These are phyloP conservation scores for Lithospermum erythrorhizon DNA, from an alignment of 257 asterid genomes.

Conservation along the genomic window DNA sequence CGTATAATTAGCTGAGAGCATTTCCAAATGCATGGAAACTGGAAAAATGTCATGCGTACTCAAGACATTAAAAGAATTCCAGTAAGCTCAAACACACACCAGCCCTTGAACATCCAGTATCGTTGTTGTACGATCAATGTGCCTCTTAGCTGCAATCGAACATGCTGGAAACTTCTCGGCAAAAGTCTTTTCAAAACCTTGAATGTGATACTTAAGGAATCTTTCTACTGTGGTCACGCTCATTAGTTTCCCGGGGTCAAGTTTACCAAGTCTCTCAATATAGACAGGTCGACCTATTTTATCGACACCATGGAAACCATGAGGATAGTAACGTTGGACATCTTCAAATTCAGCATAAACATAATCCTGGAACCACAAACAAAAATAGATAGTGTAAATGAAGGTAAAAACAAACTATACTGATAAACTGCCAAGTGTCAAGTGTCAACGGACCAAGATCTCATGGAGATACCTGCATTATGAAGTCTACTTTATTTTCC, in stretches of 20 bases:
- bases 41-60: conserved; percentile 2
- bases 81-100: conserved; percentile 44
- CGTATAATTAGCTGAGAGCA: conserved; percentile 2
- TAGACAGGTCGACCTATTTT: conserved; percentile 86
- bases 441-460: neutral
- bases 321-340: conserved; percentile 79
- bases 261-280: conserved; percentile 89
- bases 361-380: conserved; percentile 52
- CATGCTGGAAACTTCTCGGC: conserved; percentile 88
- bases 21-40: conserved; percentile 1
- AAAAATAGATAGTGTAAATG: neutral
- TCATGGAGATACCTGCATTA: conserved; percentile 51
- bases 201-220: conserved; percentile 84
- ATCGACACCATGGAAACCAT: conserved; percentile 95
- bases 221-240: conserved; percentile 76
- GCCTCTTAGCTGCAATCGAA: conserved; percentile 81
- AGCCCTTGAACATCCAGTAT: conserved; percentile 87
- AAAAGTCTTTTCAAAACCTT: conserved; percentile 79
- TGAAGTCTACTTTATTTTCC: conserved; percentile 74
- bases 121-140: conserved; percentile 71
- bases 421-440: neutral
- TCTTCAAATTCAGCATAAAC: conserved; percentile 68
- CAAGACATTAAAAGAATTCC: conserved; percentile 11
- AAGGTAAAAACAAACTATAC: neutral
- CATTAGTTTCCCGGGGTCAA: conserved; percentile 77